Evolutionary conservation across 352 stramenopile genomes (phyloP).

Genomic region (Globisporangium viniferum): DNA sequence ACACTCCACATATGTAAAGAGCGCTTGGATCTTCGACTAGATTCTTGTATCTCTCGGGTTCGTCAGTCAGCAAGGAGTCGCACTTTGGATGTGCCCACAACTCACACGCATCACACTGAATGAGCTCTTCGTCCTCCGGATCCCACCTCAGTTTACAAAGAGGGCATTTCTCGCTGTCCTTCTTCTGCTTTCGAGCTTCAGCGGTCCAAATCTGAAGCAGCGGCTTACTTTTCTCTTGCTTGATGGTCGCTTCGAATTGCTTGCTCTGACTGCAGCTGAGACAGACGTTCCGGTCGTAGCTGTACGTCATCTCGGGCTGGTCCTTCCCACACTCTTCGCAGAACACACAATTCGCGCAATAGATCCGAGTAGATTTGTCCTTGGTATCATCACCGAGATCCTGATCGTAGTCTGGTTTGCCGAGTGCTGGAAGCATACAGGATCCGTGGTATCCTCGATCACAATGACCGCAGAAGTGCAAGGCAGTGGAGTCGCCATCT

Average conservation of each 20-base stretch:
- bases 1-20: conserved; percentile 71
- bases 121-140: conserved; percentile 71
- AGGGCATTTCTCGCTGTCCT: conserved; percentile 72
- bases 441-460: conserved; percentile 54
- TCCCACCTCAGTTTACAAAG: conserved; percentile 72
- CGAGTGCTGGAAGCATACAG: conserved; percentile 45
- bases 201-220: conserved; percentile 60
- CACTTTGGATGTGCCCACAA: conserved; percentile 81
- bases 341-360: conserved; percentile 61
- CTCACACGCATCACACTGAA: conserved; percentile 87
- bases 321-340: conserved; percentile 54
- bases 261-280: conserved; percentile 56
- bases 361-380: conserved; percentile 29
- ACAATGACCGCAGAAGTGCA: conserved; percentile 45
- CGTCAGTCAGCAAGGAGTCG: conserved; percentile 52
- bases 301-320: conserved; percentile 55
- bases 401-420: conserved; percentile 12
- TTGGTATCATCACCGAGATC: conserved; percentile 9
- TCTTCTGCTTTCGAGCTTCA: conserved; percentile 46
- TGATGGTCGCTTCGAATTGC: conserved; percentile 42
- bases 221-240: conserved; percentile 47
- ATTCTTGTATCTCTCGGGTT: conserved; percentile 58
- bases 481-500: conserved; percentile 20
- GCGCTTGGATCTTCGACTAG: conserved; percentile 65
- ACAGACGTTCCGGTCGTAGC: conserved; percentile 54